Base-by-base conservation (phyloP, 2,329 filamentous ascomycete species). In the Cladosporium sp. region DNA sequence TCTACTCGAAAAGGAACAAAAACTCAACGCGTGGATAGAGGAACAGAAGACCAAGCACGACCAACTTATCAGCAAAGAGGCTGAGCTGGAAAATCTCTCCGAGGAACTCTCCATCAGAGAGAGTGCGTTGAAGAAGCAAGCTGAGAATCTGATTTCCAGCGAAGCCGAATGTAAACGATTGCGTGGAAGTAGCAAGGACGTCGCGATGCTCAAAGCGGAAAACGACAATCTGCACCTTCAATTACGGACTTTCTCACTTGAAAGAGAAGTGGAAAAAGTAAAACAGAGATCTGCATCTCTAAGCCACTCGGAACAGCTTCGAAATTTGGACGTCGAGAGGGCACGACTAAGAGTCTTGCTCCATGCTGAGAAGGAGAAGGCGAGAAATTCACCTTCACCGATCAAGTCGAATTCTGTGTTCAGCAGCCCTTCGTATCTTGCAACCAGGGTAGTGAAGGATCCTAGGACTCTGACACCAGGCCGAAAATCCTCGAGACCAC, bases 161-260 rank as follows among this genome's bases (percentile, higher is more conserved):
- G 51, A 45, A 15, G 28, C 19, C 9, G 28, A 36, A 7, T 10
- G 35, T 13, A 32, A 35, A 3, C 24, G 28, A 40, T 3, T 20
- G 3, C 17, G 24, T 22, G 25, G n/a, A 24, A 34, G 22, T 7
- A 54, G 25, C 39, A 54, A 32, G 8, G 28, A 24, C 4, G 20
- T 54, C 7, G 51, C 51, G 17, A 22, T 54, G 17, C 39, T 54
- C 36, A 54, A 44, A 25, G 37, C 51, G 3, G 51, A 54, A 12
- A 54, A 54, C 13, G 51, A 54, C 9, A 44, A 44, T 8, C 37
- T 54, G 17, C 51, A 54, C 15, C 37, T 54, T 20, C 51, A 54
- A 15, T 13, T 54, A 3, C 24, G 51, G 17, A 45, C 51, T n/a
- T 44, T 24, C 3, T 54, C 51, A 3, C 37, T 54, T 4, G 51